Percentiles rank a stretch among this genome's conserved stretches.
Evolutionary conservation across 164 flowering plant species (phyloP).

Genomic region (Platanus orientalis): DNA sequence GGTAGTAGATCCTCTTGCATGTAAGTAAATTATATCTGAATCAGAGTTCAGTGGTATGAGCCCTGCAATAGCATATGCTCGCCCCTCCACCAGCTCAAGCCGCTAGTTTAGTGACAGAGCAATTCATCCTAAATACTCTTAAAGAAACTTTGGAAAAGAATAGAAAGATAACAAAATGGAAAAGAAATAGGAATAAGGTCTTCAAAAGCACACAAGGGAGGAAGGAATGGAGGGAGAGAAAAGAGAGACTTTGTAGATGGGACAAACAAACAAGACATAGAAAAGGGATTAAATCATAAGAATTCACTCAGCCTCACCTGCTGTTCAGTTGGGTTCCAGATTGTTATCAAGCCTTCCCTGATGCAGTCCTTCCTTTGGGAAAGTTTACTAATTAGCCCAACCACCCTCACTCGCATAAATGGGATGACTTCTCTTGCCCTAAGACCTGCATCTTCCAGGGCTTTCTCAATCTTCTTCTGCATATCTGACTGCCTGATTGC

Average conservation of each 20-base stretch:
- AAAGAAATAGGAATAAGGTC: no score
- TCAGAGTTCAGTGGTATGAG: constrained; percentile 54
- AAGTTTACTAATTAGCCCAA: constrained; percentile 46
- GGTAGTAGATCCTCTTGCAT: constrained; percentile 66
- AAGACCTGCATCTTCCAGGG: constrained; percentile 67
- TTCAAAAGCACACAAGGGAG: background rate
- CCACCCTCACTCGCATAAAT: constrained; percentile 81
- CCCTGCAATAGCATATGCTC: constrained; percentile 60
- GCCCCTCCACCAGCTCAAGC: constrained; percentile 74
- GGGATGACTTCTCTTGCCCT: constrained; percentile 65
- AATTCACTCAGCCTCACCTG: constrained; percentile 44
- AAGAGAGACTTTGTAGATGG: background rate
- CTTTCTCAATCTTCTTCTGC: constrained; percentile 62
- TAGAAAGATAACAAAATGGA: background rate
- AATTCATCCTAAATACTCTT: no score
- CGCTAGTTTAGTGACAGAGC: constrained; percentile 32
- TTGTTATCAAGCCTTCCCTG: constrained; percentile 37
- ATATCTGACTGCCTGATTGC: constrained; percentile 53
- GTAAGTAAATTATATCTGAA: constrained; percentile 58
- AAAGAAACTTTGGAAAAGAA: background rate
- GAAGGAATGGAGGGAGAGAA: background rate
- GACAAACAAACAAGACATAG: background rate
- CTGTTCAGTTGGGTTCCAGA: constrained; percentile 86
- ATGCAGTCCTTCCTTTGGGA: constrained; percentile 18
- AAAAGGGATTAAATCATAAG: constrained; percentile 2